phyloP scores from a whole-genome alignment of 768 basidiomycete species.

The Zangia roseola region DNA sequence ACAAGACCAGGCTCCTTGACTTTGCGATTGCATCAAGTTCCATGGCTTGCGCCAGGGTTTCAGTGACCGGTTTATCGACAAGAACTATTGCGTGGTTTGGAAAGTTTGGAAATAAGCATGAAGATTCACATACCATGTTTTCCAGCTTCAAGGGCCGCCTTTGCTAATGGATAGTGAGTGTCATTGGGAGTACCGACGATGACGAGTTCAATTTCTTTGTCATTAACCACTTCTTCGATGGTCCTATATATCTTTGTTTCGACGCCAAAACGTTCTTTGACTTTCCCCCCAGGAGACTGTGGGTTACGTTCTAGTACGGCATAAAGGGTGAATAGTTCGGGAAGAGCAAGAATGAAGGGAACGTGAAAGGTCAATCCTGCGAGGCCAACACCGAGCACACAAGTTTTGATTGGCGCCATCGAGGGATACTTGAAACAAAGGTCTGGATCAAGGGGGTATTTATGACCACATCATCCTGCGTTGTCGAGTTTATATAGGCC shows the following conservation, averaged over 20 bases:
- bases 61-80: constrained; percentile 77
- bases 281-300: constrained; percentile 55
- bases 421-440: neutral
- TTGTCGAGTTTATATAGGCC: too few species aligned
- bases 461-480: too few species aligned
- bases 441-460: too few species aligned
- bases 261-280: constrained; percentile 63
- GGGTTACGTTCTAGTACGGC: constrained; percentile 79
- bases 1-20: constrained; percentile 60
- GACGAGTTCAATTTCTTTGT: constrained; percentile 64
- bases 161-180: constrained; percentile 69
- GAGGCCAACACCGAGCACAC: constrained; percentile 76
- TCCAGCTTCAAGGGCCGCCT: constrained; percentile 62
- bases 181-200: constrained; percentile 71
- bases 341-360: constrained; percentile 73
- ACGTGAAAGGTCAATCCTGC: constrained; percentile 77
- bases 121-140: constrained; percentile 57
- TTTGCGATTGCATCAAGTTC: constrained; percentile 61
- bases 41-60: constrained; percentile 54
- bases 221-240: constrained; percentile 58
- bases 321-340: constrained; percentile 65
- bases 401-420: constrained; percentile 56
- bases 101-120: neutral
- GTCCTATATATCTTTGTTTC: constrained; percentile 55
- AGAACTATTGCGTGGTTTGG: constrained; percentile 47